Evolutionary conservation across 257 asterid genomes (phyloP), one percentile per base, ranked within the genome.

Genomic region (Solanum tacnaense): DNA sequence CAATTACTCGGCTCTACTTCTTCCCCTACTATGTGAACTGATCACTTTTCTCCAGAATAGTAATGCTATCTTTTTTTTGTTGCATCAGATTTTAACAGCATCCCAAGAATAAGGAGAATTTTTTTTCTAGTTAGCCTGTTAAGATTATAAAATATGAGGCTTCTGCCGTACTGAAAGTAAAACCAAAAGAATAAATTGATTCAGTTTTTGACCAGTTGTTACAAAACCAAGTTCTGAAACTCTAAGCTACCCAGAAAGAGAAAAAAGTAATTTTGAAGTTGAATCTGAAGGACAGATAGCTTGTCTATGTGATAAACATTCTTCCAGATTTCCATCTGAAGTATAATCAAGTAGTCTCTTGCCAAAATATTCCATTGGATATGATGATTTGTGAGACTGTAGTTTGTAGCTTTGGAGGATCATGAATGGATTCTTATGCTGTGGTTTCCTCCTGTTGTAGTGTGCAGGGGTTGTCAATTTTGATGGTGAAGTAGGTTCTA

Each of bases 401-500:
- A 79, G 29, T 79, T 29, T 82, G 44, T 82, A 82, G 85, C 29
- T 82, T 9, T 46, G 68, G 68, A 81, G 85, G 67, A 72, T 76
- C 85, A 62, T 74, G 75, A 81, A 44, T 44, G 83, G 27, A 62
- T 78, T 89, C 76, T 11, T 79, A 71, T 85, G 56, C 76, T 72
- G 25, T 75, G 58, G 56, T 41, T 87, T 90, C 85, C 87, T 79
- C 73, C 74, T 76, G 71, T 89, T 81, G 81, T 92, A 96, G 99
- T 87, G 95, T 90, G 94, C 95, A 56, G 97, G 93, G 13, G 92
- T 89, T 41, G 90, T 96, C 85, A 94, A 90, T 88, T 34, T 96
- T 90, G 98, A 94, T 56, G 94, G 94, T 89, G 92, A 95, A 73
- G 90, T 97, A 31, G 98, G 99, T 88, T 95, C 99, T 87, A 91